Evolutionary conservation across 192 early-diverging fungal species (phyloP).

Genomic region (Entrophospora sp.): DNA sequence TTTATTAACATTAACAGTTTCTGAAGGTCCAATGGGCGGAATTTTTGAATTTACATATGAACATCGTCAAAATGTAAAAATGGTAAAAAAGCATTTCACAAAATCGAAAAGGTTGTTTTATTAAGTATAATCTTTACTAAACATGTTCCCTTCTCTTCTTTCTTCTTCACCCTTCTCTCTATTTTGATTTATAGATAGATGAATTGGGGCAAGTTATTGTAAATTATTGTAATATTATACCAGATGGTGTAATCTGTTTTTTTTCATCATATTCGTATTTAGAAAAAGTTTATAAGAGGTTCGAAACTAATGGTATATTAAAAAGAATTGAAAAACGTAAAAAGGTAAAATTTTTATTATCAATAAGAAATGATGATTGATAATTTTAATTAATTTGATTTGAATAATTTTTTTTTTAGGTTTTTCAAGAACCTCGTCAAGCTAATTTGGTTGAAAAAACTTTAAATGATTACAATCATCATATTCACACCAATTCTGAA

Average conservation of each 20-base stretch:
- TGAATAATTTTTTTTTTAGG: no score
- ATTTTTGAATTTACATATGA: conserved; percentile 62
- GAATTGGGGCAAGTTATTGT: conserved; percentile 63
- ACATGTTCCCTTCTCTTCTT: no score
- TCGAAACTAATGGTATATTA: conserved; percentile 38
- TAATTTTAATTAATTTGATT: background rate
- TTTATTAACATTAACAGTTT: conserved; percentile 55
- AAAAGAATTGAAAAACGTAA: conserved; percentile 51
- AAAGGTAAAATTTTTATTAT: conserved; percentile 28
- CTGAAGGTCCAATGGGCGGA: conserved; percentile 53
- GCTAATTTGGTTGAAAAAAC: conserved; percentile 44
- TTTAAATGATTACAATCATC: conserved; percentile 50
- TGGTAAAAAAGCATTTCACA: conserved; percentile 29
- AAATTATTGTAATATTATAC: conserved; percentile 65
- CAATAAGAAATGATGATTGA: background rate
- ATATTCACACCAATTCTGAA: conserved; percentile 35
- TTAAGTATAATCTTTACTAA: background rate
- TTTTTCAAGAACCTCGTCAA: conserved; percentile 65
- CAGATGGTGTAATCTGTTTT: conserved; percentile 81
- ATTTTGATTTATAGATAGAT: conserved; percentile 38
- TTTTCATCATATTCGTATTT: conserved; percentile 78
- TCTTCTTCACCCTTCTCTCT: no score
- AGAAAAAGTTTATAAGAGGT: conserved; percentile 47
- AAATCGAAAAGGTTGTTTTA: background rate
- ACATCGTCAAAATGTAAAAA: conserved; percentile 34